Evolutionary conservation across 257 asterid genomes (phyloP).

Genomic region (Salvia splendens): DNA sequence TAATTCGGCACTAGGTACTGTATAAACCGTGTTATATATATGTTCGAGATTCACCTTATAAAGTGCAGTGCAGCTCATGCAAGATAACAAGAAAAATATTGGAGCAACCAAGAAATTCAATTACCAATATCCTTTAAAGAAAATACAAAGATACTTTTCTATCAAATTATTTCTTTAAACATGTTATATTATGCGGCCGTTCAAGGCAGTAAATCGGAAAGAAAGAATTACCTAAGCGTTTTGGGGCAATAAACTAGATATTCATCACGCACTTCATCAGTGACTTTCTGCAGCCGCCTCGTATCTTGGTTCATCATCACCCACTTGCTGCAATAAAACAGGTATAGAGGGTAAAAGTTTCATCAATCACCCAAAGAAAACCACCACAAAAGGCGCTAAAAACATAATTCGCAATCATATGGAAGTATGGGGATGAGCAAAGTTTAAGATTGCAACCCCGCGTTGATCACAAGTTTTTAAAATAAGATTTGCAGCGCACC

Average conservation of each 20-base stretch:
- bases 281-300: constrained; percentile 88
- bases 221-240: constrained; percentile 57
- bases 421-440: neutral
- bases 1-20: too few relatives aligned
- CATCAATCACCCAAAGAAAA: neutral
- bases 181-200: neutral
- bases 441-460: neutral
- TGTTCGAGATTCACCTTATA: neutral
- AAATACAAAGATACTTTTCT: neutral
- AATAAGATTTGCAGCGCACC: constrained; percentile 43
- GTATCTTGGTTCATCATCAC: constrained; percentile 97
- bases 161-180: neutral
- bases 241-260: constrained; percentile 66
- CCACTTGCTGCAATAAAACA: constrained; percentile 80
- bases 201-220: constrained; percentile 21
- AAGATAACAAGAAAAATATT: constrained; percentile 1
- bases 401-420: neutral
- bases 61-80: neutral
- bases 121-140: neutral
- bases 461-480: neutral
- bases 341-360: neutral
- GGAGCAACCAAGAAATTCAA: constrained; percentile 2
- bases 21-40: neutral
- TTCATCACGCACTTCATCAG: constrained; percentile 92
- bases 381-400: constrained; percentile 4